Evolutionary conservation across 331 rosid species (phyloP).

Genomic region (Telfairia occidentalis): DNA sequence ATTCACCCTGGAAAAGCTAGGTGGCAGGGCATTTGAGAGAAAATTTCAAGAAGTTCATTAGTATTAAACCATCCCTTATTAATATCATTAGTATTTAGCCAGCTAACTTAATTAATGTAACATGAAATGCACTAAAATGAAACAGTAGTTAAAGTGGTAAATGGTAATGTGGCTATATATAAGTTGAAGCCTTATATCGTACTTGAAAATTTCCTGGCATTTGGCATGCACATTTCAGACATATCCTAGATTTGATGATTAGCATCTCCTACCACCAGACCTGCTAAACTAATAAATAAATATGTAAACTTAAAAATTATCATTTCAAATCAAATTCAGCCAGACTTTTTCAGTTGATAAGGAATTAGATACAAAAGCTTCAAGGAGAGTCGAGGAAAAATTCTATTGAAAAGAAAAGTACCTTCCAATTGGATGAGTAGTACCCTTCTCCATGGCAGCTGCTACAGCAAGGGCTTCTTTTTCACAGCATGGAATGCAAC

Average conservation of each 20-base stretch:
- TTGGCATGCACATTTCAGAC: neutral
- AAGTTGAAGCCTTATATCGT: neutral
- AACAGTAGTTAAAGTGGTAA: neutral
- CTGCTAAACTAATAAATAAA: neutral
- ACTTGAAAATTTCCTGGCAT: neutral
- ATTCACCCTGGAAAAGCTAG: neutral
- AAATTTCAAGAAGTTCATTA: neutral
- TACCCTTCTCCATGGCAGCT: conserved; percentile 97
- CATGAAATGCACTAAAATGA: neutral
- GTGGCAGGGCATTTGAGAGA: neutral
- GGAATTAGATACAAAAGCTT: neutral
- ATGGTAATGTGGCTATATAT: neutral
- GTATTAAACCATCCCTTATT: neutral
- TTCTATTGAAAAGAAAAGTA: conserved; percentile 26
- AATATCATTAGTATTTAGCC: neutral
- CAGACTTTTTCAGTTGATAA: neutral
- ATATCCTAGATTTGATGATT: neutral
- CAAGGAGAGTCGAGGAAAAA: neutral
- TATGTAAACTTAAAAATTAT: neutral
- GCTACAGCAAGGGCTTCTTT: conserved; percentile 97
- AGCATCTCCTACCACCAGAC: neutral
- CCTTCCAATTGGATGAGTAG: conserved; percentile 98
- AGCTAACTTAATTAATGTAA: neutral
- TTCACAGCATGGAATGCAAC: conserved; percentile 88
- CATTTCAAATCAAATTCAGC: neutral